phyloP scores from a whole-genome alignment of 106 monocot genomes.

The Alisma plantagoaquatica region DNA sequence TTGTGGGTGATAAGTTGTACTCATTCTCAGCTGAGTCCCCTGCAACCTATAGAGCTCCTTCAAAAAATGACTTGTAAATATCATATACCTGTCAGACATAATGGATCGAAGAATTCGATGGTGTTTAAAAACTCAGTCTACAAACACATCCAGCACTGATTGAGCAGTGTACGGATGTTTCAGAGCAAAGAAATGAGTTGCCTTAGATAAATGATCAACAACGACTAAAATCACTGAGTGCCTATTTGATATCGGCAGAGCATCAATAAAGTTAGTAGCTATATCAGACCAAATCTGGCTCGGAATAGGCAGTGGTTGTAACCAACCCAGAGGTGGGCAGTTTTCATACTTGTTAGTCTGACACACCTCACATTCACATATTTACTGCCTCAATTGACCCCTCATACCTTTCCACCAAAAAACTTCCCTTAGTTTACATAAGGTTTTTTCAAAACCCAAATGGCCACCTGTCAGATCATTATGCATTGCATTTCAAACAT shows the following conservation, averaged over 20 bases:
- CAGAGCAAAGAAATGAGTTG: not conserved
- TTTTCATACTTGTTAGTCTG: not conserved
- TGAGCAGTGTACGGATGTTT: not conserved
- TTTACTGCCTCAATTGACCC: not conserved
- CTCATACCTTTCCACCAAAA: not conserved
- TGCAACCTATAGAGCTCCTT: not conserved
- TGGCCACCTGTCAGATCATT: too few species aligned
- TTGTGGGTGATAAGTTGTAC: not conserved
- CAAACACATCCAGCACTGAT: not conserved
- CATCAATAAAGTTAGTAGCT: not conserved
- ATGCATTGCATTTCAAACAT: too few species aligned
- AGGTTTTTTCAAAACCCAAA: not conserved
- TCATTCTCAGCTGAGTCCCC: not conserved
- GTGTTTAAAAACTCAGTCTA: not conserved
- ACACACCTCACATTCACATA: not conserved
- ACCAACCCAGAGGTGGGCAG: not conserved
- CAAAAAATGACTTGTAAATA: not conserved
- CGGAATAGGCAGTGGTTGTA: not conserved
- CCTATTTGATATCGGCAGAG: not conserved
- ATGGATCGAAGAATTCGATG: too few species aligned
- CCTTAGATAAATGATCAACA: too few species aligned
- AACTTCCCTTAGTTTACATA: not conserved
- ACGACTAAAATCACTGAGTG: not conserved
- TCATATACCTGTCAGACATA: not conserved
- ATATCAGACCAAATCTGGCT: not conserved